Evolutionary conservation across 306 rosid genomes (phyloP).

Genomic region (Ammopiptanthus mongolicus): DNA sequence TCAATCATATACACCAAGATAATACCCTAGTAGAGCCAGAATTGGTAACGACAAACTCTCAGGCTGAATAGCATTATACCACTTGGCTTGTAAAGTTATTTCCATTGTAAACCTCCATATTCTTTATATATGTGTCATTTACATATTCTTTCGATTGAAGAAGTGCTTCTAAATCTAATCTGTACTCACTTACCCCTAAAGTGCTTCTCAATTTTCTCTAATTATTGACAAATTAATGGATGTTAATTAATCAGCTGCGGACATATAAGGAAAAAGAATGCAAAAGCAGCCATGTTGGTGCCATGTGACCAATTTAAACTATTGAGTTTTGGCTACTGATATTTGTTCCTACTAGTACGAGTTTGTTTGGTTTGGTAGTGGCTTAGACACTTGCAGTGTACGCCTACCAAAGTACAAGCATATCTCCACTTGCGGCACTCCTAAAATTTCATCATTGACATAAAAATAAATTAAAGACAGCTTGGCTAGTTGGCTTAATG

Average conservation of each 20-base stretch:
- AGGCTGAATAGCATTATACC: no score
- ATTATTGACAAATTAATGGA: neutral
- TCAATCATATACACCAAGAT: no score
- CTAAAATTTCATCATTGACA: conserved; percentile 1
- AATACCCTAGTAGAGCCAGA: no score
- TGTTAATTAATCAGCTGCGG: neutral
- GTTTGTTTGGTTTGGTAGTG: conserved; percentile 16
- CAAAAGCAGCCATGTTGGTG: conserved; percentile 12
- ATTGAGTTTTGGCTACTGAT: conserved; percentile 14
- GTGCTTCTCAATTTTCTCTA: no score
- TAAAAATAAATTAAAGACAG: conserved; percentile 22
- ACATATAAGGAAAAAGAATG: conserved; percentile 1
- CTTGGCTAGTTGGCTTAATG: neutral
- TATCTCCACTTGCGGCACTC: conserved; percentile 5
- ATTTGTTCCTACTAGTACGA: neutral
- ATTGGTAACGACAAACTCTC: no score
- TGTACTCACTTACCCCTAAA: neutral
- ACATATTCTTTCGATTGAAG: no score
- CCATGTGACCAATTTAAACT: conserved; percentile 34
- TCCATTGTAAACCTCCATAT: no score
- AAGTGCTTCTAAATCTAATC: conserved; percentile 11
- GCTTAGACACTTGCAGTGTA: conserved; percentile 18
- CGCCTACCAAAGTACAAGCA: conserved; percentile 15
- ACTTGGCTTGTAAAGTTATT: no score
- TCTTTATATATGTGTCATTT: no score